phyloP scores from a whole-genome alignment of 495 filamentous ascomycete species.

The Tuber microsphaerosporum region DNA sequence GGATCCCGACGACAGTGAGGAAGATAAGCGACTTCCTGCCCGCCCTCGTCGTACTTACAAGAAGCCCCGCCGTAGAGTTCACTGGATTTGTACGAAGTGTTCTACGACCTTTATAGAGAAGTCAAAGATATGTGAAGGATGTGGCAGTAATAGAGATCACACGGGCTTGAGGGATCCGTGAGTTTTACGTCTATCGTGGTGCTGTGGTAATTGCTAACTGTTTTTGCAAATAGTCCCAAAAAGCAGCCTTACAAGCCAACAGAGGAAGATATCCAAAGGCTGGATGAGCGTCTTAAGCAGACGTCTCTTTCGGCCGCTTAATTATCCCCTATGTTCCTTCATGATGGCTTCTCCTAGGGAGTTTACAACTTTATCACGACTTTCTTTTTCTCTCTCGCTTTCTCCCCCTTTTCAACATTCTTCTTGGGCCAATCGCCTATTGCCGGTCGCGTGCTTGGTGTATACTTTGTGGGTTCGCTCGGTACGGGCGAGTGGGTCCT shows the following conservation, averaged over 20 bases:
- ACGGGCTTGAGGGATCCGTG: constrained; percentile 43
- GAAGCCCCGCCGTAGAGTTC: constrained; percentile 39
- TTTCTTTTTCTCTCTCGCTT: constrained; percentile 9
- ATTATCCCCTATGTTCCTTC: constrained; percentile 3
- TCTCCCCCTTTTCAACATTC: constrained; percentile 7
- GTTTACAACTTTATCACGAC: constrained; percentile 17
- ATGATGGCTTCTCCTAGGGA: constrained; percentile 9
- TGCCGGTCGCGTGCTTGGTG: constrained; percentile 6
- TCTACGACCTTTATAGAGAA: constrained; percentile 31
- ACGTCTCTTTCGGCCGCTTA: constrained; percentile 30
- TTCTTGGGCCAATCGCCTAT: constrained; percentile 13
- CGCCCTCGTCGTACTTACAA: constrained; percentile 38
- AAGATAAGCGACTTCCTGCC: constrained; percentile 19
- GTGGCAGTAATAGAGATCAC: constrained; percentile 40
- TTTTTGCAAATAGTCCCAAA: constrained; percentile 29
- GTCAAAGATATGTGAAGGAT: constrained; percentile 30
- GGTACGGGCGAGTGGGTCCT: not conserved
- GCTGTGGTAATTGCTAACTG: constrained; percentile 10
- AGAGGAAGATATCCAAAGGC: constrained; percentile 35
- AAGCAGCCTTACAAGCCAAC: constrained; percentile 36
- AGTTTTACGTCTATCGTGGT: constrained; percentile 21
- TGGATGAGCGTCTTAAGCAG: constrained; percentile 35
- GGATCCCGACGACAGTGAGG: constrained; percentile 35
- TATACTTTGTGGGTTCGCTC: not conserved
- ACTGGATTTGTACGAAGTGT: constrained; percentile 41